Conservation (phyloP, 2,329 filamentous ascomycete species). For the Aspergillus hortae region DNA sequence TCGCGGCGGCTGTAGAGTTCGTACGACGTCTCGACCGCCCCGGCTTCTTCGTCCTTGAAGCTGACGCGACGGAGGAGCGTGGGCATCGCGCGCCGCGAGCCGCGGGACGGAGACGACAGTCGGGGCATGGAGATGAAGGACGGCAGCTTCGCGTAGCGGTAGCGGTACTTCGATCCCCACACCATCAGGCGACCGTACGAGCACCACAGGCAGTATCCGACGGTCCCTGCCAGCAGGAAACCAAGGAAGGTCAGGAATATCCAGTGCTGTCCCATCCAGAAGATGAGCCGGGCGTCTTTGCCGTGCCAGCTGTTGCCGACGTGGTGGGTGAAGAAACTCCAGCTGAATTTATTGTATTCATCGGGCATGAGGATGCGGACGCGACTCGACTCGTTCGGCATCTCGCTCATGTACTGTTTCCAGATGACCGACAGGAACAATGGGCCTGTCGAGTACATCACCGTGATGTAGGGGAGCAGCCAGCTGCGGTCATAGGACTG, state of each 20-base stretch:
- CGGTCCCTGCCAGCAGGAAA: constrained; percentile 46
- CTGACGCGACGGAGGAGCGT: constrained; percentile 36
- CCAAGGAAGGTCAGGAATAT: constrained; percentile 52
- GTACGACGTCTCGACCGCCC: constrained; percentile 34
- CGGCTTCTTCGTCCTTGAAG: constrained; percentile 39
- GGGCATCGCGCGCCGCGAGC: constrained; percentile 32
- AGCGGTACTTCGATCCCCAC: constrained; percentile 38
- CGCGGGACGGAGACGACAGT: constrained; percentile 32
- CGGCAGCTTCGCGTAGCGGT: constrained; percentile 35
- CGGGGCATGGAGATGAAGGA: constrained; percentile 23
- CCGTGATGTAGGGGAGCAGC: constrained; percentile 68
- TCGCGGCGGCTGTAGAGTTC: constrained; percentile 35
- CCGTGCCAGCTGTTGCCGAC: constrained; percentile 64
- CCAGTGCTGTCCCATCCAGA: constrained; percentile 61
- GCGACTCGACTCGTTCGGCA: constrained; percentile 45
- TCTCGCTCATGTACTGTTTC: constrained; percentile 64
- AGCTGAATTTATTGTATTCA: constrained; percentile 64
- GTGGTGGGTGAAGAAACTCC: constrained; percentile 70
- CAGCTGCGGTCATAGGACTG: constrained; percentile 66
- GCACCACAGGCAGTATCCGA: constrained; percentile 50
- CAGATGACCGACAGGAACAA: constrained; percentile 72
- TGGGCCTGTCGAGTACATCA: constrained; percentile 76
- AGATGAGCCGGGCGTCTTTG: constrained; percentile 61
- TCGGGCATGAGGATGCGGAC: constrained; percentile 67
- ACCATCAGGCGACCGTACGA: constrained; percentile 47